Conservation (phyloP, 177 flowering plant species). For the Vitis hybrid region DNA sequence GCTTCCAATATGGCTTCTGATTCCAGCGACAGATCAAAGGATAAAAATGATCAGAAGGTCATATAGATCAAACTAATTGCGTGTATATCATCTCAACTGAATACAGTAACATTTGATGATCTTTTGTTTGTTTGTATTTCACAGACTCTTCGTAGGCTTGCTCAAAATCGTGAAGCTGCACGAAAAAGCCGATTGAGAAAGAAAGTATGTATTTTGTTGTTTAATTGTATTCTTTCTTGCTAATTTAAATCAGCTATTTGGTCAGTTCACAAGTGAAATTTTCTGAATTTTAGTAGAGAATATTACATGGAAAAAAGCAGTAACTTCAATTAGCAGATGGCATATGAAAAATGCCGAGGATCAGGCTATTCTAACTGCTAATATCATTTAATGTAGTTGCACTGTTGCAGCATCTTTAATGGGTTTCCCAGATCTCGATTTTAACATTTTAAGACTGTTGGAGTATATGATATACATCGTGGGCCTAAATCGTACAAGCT, state of each 20-base stretch:
- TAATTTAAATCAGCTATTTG: not conserved
- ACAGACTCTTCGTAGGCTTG: slow-evolving; percentile 68
- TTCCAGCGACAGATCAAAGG: slow-evolving; percentile 64
- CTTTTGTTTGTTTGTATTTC: slow-evolving; percentile 3
- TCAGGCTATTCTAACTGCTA: too few relatives aligned
- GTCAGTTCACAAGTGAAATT: too few relatives aligned
- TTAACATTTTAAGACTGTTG: too few relatives aligned
- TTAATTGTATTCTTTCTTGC: not conserved
- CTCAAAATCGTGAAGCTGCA: slow-evolving; percentile 73
- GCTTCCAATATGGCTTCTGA: slow-evolving; percentile 38
- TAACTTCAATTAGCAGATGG: not conserved
- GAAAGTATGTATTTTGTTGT: slow-evolving; percentile 32
- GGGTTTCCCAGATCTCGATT: too few relatives aligned
- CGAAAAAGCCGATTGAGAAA: slow-evolving; percentile 63
- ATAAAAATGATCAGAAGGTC: slow-evolving; percentile 60
- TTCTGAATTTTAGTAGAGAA: not conserved
- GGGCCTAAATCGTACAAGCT: too few relatives aligned
- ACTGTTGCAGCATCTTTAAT: too few relatives aligned
- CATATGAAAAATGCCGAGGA: not conserved
- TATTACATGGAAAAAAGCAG: not conserved
- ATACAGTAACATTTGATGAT: not conserved
- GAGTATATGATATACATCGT: too few relatives aligned
- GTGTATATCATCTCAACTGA: not conserved
- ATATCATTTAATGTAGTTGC: too few relatives aligned
- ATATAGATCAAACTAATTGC: slow-evolving; percentile 1